A percentile compares a stretch with the other conserved stretches of the same genome.
Conservation (phyloP, 2,329 filamentous ascomycete genomes). For the Penicillium sp. region DNA sequence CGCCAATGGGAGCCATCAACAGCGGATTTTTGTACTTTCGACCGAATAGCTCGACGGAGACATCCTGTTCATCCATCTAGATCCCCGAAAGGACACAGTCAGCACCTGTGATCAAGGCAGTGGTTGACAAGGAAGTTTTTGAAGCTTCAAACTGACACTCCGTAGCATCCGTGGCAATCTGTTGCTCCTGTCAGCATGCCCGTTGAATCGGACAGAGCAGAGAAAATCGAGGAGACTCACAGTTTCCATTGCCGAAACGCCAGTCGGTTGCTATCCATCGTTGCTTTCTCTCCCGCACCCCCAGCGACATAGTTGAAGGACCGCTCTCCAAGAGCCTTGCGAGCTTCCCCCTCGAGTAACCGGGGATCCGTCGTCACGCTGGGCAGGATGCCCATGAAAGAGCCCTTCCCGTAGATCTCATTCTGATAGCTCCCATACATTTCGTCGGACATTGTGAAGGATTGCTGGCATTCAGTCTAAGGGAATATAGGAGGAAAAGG, state of each 20-base stretch:
- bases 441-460: conserved; percentile 23
- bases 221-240: conserved; percentile 18
- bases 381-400: conserved; percentile 45
- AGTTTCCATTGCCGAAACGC: conserved; percentile 51
- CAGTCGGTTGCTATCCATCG: conserved; percentile 54
- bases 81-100: background rate
- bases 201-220: background rate
- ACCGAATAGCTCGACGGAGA: conserved; percentile 50
- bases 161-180: conserved; percentile 50
- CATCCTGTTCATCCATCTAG: conserved; percentile 38
- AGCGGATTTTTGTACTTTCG: conserved; percentile 47
- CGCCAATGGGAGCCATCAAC: conserved; percentile 62
- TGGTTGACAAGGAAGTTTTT: background rate
- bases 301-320: conserved; percentile 57
- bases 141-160: conserved; percentile 15
- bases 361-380: conserved; percentile 55
- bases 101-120: background rate
- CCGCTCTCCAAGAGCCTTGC: conserved; percentile 41
- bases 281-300: conserved; percentile 57
- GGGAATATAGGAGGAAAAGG: background rate
- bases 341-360: conserved; percentile 52
- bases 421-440: conserved; percentile 44
- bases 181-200: conserved; percentile 12
- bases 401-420: conserved; percentile 49
- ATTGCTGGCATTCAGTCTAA: too few relatives aligned